phyloP scores from a whole-genome alignment of 192 early-diverging fungal species.

The Umbelopsis vinacea region DNA sequence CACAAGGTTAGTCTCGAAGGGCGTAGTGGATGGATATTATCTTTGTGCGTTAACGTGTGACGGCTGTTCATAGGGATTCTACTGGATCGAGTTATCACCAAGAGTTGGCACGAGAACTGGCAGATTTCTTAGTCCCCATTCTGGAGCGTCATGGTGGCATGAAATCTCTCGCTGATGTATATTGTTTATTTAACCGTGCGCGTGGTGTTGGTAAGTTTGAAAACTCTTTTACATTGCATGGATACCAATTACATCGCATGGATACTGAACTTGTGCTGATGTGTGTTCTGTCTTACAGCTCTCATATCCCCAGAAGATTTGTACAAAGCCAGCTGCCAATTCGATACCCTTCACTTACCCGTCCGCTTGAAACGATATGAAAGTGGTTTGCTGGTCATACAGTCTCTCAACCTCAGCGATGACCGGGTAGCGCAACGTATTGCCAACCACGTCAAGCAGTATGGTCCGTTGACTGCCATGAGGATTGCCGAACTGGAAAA shows the following conservation, averaged over 20 bases:
- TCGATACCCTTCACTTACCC: conserved; percentile 70
- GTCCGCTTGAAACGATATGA: conserved; percentile 78
- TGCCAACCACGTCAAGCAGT: conserved; percentile 47
- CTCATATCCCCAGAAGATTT: conserved; percentile 96
- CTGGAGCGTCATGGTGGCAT: conserved; percentile 70
- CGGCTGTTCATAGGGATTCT: conserved; percentile 63
- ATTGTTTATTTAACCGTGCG: conserved; percentile 95
- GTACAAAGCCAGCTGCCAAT: conserved; percentile 72
- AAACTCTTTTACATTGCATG: background rate
- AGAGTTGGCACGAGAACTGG: conserved; percentile 86
- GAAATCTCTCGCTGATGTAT: conserved; percentile 86
- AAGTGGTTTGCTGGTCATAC: conserved; percentile 81
- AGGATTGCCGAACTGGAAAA: conserved; percentile 69
- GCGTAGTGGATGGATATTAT: background rate
- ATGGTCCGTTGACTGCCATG: conserved; percentile 66
- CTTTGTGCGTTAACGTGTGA: background rate
- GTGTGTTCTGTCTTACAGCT: conserved; percentile 42
- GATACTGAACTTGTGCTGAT: background rate
- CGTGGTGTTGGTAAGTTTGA: conserved; percentile 73
- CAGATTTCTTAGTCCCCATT: conserved; percentile 78
- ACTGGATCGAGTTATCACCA: conserved; percentile 87
- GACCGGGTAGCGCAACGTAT: conserved; percentile 68
- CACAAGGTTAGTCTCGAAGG: conserved; percentile 65
- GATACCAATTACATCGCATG: background rate
- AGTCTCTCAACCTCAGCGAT: conserved; percentile 69